Evolutionary conservation across 1,284 basidiomycete genomes (phyloP).

Genomic region (Ganoderma resinaceum): DNA sequence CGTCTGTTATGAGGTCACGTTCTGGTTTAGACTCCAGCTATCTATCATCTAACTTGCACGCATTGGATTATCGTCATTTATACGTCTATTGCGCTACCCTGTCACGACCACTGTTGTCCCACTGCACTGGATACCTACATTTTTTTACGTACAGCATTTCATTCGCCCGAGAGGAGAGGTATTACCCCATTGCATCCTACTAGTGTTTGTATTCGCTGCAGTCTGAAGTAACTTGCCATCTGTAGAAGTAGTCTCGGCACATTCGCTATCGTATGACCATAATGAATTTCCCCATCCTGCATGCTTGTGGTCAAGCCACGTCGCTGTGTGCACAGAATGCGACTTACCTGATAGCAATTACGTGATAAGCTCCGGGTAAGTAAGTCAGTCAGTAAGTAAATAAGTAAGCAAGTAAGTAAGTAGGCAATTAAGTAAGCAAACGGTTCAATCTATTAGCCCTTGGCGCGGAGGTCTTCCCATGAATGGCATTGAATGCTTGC

Average conservation of each 20-base stretch:
- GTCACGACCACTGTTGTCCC: not conserved
- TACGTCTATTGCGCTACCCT: conserved; percentile 9
- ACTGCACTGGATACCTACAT: conserved; percentile 5
- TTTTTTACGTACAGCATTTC: conserved; percentile 1
- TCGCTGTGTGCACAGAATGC: not conserved
- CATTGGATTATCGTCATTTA: not conserved
- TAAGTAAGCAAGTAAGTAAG: too few species aligned
- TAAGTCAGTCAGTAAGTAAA: too few species aligned
- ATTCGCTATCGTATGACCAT: not conserved
- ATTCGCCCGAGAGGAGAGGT: conserved; percentile 9
- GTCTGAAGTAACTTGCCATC: not conserved
- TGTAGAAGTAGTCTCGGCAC: conserved; percentile 13
- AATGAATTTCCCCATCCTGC: not conserved
- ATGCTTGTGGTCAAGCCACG: not conserved
- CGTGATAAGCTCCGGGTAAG: not conserved
- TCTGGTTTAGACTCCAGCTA: conserved; percentile 5
- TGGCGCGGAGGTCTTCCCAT: not conserved
- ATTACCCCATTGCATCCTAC: not conserved
- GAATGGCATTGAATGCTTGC: not conserved
- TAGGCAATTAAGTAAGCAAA: not conserved
- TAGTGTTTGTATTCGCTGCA: not conserved
- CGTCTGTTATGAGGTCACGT: not conserved
- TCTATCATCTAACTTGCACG: conserved; percentile 5
- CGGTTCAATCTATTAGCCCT: too few species aligned
- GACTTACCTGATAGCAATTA: too few species aligned